Conservation (phyloP, 176 grass and related monocot genomes). For the Eremochloa ophiuroides region DNA sequence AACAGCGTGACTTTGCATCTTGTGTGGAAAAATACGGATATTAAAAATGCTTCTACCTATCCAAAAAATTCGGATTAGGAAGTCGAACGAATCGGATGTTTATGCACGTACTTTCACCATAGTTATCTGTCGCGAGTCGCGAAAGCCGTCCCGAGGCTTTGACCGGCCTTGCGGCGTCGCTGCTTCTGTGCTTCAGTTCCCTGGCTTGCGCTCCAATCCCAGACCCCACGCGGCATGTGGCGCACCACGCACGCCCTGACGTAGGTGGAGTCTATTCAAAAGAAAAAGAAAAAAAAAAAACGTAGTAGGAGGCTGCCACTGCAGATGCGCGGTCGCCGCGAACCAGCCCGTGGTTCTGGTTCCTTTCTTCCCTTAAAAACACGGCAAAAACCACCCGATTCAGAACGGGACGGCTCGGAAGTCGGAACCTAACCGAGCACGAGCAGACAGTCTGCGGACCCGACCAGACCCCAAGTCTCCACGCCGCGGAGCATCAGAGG, state of each 20-base stretch:
- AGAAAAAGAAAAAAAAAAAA: too few species aligned
- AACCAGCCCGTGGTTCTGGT: background rate
- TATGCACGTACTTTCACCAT: too few species aligned
- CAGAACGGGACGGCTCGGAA: too few species aligned
- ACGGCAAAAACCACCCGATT: background rate
- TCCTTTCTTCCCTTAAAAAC: background rate
- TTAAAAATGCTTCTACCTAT: too few species aligned
- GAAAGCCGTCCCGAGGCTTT: background rate
- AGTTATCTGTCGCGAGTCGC: too few species aligned
- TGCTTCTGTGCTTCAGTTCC: background rate
- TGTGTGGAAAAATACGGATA: too few species aligned
- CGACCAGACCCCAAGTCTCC: background rate
- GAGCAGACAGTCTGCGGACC: too few species aligned
- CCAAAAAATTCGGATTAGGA: too few species aligned
- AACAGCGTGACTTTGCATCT: too few species aligned
- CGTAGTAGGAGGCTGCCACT: background rate
- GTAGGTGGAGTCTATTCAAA: background rate
- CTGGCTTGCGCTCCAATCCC: background rate
- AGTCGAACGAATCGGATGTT: too few species aligned
- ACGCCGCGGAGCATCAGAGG: background rate
- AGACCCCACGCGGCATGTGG: background rate
- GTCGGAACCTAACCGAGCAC: background rate
- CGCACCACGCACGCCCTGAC: constrained; percentile 21
- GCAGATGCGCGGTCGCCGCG: background rate
- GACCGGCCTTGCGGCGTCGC: background rate